phyloP scores from a whole-genome alignment of 2,329 filamentous ascomycete genomes.

The Fusarium cicatricum region DNA sequence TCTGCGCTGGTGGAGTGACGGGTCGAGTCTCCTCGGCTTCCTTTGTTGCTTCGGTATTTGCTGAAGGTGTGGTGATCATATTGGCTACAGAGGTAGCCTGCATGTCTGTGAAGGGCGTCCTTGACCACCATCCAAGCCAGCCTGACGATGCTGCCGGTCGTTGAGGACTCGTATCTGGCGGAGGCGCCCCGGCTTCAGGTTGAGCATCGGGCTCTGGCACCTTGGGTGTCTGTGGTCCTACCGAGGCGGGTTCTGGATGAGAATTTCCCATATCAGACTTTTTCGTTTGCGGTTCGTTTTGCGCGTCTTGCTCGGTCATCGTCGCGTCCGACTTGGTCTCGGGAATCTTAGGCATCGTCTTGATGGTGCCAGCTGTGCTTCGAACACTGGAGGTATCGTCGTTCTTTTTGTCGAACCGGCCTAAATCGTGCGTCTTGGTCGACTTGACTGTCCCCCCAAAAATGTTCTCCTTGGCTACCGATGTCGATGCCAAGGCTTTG shows the following conservation, averaged over 20 bases:
- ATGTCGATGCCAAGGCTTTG: constrained; percentile 67
- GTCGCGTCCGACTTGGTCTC: constrained; percentile 36
- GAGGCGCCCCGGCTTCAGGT: not conserved
- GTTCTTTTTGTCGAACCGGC: constrained; percentile 58
- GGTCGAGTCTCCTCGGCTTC: constrained; percentile 30
- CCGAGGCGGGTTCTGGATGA: not conserved
- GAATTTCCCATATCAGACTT: constrained; percentile 12
- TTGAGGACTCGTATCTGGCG: constrained; percentile 5
- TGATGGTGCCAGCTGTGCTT: constrained; percentile 36
- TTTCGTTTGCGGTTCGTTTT: constrained; percentile 16
- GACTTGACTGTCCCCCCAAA: constrained; percentile 62
- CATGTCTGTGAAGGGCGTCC: constrained; percentile 40
- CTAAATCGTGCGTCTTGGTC: constrained; percentile 57
- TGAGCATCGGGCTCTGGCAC: constrained; percentile 4
- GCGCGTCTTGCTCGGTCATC: constrained; percentile 20
- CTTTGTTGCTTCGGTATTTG: constrained; percentile 17
- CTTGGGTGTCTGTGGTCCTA: constrained; percentile 8
- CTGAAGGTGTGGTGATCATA: constrained; percentile 24
- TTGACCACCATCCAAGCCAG: constrained; percentile 64
- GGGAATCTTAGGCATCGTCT: constrained; percentile 39
- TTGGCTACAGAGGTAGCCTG: constrained; percentile 13
- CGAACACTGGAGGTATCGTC: constrained; percentile 45
- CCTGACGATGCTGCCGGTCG: constrained; percentile 51
- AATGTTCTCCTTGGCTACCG: constrained; percentile 68
- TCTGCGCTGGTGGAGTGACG: constrained; percentile 36